Conservation (phyloP, 768 basidiomycete species). For the Chalciporus piperatus region DNA sequence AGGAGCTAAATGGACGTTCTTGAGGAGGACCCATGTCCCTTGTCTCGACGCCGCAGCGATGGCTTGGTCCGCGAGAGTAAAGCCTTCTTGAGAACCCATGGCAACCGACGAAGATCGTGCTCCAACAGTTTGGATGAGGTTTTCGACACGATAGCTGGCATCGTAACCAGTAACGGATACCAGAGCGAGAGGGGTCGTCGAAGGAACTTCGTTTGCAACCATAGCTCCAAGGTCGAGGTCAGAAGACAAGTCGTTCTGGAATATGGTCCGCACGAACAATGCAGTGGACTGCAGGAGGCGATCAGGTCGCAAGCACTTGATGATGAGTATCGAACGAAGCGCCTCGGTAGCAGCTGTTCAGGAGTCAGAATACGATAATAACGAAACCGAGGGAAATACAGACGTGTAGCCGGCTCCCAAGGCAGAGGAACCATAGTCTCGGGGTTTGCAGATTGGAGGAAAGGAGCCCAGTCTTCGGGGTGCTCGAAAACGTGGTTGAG, state of each 20-base stretch:
- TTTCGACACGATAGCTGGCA: conserved; percentile 95
- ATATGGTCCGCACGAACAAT: conserved; percentile 69
- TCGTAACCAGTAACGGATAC: conserved; percentile 96
- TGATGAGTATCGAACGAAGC: conserved; percentile 70
- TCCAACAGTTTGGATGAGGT: conserved; percentile 73
- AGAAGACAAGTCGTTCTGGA: conserved; percentile 79
- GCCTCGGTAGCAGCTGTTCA: conserved; percentile 65
- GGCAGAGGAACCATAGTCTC: conserved; percentile 70
- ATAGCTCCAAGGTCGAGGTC: conserved; percentile 74
- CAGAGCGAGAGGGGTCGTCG: conserved; percentile 82
- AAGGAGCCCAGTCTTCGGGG: conserved; percentile 66
- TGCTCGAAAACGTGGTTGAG: conserved; percentile 57
- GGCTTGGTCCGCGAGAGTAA: conserved; percentile 91
- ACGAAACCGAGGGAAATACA: conserved; percentile 29
- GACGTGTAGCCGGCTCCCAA: conserved; percentile 79
- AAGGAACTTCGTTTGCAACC: conserved; percentile 75
- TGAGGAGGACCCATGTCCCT: conserved; percentile 94
- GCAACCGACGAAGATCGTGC: conserved; percentile 86
- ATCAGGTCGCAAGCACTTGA: conserved; percentile 93
- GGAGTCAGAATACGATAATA: conserved; percentile 13
- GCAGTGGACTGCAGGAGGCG: conserved; percentile 82
- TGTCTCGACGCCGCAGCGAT: conserved; percentile 89
- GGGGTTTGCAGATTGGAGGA: conserved; percentile 64
- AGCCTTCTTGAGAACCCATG: conserved; percentile 99
- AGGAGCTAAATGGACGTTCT: conserved; percentile 95